Conservation (phyloP, 2,329 filamentous ascomycete genomes). For the Talaromyces sp. region DNA sequence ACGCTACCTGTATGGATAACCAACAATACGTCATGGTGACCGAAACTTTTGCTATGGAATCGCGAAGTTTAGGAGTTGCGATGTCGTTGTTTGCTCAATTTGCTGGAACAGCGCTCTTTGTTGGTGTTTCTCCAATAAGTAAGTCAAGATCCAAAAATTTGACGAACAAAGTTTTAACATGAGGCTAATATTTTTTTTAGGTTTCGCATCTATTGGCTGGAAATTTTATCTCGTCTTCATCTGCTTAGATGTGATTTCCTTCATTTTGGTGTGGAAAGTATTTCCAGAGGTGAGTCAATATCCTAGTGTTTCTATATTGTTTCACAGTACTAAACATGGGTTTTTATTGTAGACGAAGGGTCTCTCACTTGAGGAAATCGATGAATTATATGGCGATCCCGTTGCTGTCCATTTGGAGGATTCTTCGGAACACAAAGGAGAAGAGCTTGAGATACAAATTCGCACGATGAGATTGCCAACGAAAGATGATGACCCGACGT, state of each 20-base stretch:
- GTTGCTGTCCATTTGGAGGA: neutral
- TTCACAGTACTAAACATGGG: conserved; percentile 48
- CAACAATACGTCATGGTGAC: neutral
- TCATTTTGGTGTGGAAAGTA: neutral
- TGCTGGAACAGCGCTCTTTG: neutral
- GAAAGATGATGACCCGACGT: neutral
- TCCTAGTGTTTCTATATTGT: conserved; percentile 30
- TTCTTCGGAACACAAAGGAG: neutral
- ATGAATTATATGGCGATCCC: conserved; percentile 20
- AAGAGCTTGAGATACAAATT: neutral
- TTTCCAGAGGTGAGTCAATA: neutral
- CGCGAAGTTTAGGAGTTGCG: neutral
- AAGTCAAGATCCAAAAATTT: neutral
- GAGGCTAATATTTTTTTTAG: neutral
- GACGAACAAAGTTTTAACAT: neutral
- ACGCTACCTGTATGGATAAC: neutral
- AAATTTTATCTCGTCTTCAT: neutral
- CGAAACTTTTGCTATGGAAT: neutral
- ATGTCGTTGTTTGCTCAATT: neutral
- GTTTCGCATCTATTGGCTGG: neutral
- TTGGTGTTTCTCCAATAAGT: neutral
- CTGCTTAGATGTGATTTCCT: neutral
- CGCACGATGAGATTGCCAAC: neutral
- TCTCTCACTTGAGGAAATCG: conserved; percentile 27
- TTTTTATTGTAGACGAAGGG: conserved; percentile 23